A percentile compares a stretch with the other conserved stretches of the same genome.
Evolutionary conservation across 2,329 filamentous ascomycete species (phyloP).

Genomic region (Reticulascus tulasneorum): DNA sequence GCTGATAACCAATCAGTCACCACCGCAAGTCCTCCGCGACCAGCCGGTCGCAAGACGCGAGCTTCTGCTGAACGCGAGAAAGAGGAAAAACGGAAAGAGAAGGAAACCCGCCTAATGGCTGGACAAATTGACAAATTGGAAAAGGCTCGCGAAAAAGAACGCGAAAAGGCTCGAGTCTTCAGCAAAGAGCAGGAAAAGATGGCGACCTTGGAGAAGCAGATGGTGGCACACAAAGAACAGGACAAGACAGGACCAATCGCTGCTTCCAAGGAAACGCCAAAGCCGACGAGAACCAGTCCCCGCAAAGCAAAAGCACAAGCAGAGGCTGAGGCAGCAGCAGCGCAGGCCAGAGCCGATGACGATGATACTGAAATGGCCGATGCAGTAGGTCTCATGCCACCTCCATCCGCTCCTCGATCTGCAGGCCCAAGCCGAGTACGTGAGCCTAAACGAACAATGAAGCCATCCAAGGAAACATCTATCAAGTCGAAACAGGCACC

Average conservation of each 20-base stretch:
- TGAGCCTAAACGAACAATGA: conserved; percentile 56
- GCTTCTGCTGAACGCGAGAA: conserved; percentile 59
- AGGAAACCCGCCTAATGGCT: conserved; percentile 57
- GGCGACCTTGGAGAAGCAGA: conserved; percentile 48
- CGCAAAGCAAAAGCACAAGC: conserved; percentile 39
- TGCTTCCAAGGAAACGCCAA: conserved; percentile 36
- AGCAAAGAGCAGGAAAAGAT: conserved; percentile 55
- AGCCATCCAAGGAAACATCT: conserved; percentile 56
- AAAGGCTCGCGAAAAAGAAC: conserved; percentile 65
- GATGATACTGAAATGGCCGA: conserved; percentile 55
- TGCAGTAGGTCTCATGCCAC: conserved; percentile 51
- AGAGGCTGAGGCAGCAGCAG: conserved; percentile 24
- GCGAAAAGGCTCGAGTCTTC: conserved; percentile 60
- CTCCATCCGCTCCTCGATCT: conserved; percentile 54
- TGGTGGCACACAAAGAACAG: conserved; percentile 50
- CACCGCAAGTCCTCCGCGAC: conserved; percentile 38
- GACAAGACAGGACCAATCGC: conserved; percentile 31
- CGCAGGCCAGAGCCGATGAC: conserved; percentile 27
- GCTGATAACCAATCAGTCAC: conserved; percentile 18
- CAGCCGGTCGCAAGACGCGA: conserved; percentile 46
- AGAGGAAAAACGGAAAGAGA: conserved; percentile 63
- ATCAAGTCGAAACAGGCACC: conserved; percentile 62
- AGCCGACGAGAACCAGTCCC: conserved; percentile 47
- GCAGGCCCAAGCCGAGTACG: conserved; percentile 45
- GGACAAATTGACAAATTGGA: conserved; percentile 61